Conservation (phyloP, 768 basidiomycete species). For the Gymnopilus junonius region DNA sequence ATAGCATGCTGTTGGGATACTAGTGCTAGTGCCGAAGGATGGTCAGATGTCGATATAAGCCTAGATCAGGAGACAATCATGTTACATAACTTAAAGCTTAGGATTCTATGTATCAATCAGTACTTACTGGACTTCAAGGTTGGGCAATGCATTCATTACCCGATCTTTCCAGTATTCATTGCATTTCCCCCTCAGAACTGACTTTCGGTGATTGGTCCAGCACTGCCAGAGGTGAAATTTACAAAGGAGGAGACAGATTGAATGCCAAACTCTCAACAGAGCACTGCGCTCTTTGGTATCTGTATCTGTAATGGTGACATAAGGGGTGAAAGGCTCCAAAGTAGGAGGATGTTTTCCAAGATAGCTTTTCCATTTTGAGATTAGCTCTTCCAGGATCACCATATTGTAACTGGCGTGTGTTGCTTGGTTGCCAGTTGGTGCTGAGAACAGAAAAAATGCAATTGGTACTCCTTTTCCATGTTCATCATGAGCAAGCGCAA, state of each 20-base stretch:
- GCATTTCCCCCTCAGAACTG: background rate
- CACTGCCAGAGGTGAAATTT: no score
- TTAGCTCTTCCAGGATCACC: conserved; percentile 7
- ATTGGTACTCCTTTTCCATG: conserved; percentile 31
- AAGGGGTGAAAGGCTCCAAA: conserved; percentile 20
- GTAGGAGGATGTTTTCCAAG: background rate
- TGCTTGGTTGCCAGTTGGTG: no score
- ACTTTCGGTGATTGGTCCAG: conserved; percentile 32
- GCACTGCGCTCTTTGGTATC: no score
- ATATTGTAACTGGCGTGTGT: conserved; percentile 21
- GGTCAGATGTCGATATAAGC: background rate
- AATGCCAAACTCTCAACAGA: conserved; percentile 31
- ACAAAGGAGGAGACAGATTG: conserved; percentile 38
- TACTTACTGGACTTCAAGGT: background rate
- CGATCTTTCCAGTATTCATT: background rate
- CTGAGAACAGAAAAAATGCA: conserved; percentile 32
- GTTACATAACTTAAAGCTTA: no score
- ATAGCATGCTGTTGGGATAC: background rate
- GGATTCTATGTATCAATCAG: no score
- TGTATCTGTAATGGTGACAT: conserved; percentile 32
- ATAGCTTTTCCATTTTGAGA: conserved; percentile 7
- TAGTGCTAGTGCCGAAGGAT: background rate
- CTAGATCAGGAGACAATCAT: no score
- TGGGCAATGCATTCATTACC: background rate
- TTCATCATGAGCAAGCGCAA: conserved; percentile 33